phyloP scores from a whole-genome alignment of 805 yeast genomes.

The Brettanomyces custersianus region DNA sequence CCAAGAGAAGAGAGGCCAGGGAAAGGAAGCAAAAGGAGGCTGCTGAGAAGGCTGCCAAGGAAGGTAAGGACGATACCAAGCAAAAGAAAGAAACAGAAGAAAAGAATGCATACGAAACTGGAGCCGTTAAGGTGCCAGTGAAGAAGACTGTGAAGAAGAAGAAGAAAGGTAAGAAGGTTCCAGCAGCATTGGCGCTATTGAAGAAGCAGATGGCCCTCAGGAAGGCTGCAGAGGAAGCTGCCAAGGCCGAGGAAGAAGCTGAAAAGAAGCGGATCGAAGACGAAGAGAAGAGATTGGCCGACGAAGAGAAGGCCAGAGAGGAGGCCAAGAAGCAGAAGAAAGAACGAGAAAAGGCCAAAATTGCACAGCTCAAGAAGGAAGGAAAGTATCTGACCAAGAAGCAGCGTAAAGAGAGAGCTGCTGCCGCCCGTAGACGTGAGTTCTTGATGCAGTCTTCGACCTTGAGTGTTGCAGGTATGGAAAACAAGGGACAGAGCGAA shows the following conservation, averaged over 20 bases:
- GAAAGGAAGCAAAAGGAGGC: slow-evolving; percentile 21
- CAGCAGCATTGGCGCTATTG: slow-evolving; percentile 87
- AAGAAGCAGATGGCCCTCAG: slow-evolving; percentile 82
- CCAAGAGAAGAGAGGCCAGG: slow-evolving; percentile 41
- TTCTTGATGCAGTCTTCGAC: slow-evolving; percentile 69
- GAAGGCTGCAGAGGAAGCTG: slow-evolving; percentile 83
- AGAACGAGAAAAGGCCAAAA: slow-evolving; percentile 80
- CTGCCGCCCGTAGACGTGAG: slow-evolving; percentile 82
- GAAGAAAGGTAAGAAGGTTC: slow-evolving; percentile 68
- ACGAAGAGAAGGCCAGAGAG: slow-evolving; percentile 56
- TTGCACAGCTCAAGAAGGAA: slow-evolving; percentile 89
- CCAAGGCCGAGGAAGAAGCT: slow-evolving; percentile 61
- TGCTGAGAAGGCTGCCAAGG: slow-evolving; percentile 34
- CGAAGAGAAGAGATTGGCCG: slow-evolving; percentile 40
- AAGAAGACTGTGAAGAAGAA: slow-evolving; percentile 16
- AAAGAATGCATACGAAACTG: slow-evolving; percentile 25
- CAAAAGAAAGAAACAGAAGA: slow-evolving; percentile 17
- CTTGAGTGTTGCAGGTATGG: slow-evolving; percentile 58
- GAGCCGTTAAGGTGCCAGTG: slow-evolving; percentile 10
- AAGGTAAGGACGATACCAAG: slow-evolving; percentile 20
- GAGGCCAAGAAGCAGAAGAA: slow-evolving; percentile 62
- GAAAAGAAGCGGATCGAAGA: slow-evolving; percentile 42
- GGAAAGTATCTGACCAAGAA: slow-evolving; percentile 91
- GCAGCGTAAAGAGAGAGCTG: slow-evolving; percentile 86
- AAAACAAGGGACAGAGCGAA: slow-evolving; percentile 39